phyloP scores from a whole-genome alignment of 371 early-diverging fungal species.

The Apophysomyces trapeziformis region DNA sequence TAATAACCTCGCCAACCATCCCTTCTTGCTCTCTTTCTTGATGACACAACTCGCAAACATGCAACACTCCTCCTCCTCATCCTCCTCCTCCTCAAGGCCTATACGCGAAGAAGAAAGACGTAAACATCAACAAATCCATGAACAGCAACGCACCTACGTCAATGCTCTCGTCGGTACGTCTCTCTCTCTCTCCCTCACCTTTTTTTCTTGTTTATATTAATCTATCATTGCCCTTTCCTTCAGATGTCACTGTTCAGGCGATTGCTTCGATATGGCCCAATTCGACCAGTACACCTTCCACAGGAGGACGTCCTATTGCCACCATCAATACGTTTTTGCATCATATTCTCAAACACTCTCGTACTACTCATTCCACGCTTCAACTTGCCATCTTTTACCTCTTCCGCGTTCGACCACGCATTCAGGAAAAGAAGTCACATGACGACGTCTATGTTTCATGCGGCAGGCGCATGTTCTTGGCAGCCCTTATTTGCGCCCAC shows the following conservation, averaged over 20 bases:
- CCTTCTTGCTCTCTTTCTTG: conserved; percentile 21
- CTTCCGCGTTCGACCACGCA: conserved; percentile 49
- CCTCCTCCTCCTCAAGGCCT: conserved; percentile 8
- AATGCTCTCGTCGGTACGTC: conserved; percentile 42
- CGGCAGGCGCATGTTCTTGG: conserved; percentile 80
- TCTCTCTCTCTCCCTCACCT: not conserved
- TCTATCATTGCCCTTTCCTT: conserved; percentile 1
- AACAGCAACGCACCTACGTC: conserved; percentile 39
- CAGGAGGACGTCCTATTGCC: conserved; percentile 35
- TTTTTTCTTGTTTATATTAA: not conserved
- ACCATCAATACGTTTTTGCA: conserved; percentile 71
- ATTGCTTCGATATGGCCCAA: conserved; percentile 62
- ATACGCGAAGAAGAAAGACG: conserved; percentile 16
- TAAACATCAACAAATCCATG: conserved; percentile 17
- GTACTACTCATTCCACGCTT: conserved; percentile 76
- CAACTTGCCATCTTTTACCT: conserved; percentile 75
- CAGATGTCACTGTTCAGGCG: conserved; percentile 59
- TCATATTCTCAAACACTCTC: conserved; percentile 74
- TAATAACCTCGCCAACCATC: conserved; percentile 13
- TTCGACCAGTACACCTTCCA: conserved; percentile 45
- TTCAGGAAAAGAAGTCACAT: conserved; percentile 22
- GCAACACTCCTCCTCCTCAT: not conserved
- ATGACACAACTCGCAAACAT: conserved; percentile 22
- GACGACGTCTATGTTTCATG: conserved; percentile 47
- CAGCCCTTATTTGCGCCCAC: conserved; percentile 74